Conservation (phyloP, 371 early-diverging fungal species). For the Parasitella parasitica region DNA sequence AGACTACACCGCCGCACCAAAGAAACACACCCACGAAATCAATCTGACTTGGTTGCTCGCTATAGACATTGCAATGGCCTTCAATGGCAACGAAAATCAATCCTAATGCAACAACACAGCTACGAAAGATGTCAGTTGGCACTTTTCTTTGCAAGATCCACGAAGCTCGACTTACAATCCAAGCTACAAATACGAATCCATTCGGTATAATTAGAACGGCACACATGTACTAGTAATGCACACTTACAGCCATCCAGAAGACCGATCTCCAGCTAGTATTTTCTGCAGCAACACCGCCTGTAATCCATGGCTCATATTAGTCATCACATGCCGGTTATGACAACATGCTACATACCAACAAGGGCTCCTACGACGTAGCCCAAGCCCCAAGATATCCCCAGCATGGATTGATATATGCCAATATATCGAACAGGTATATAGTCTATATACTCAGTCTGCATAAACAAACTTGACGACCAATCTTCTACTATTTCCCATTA, state of each 20-base stretch:
- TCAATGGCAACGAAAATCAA: constrained; percentile 26
- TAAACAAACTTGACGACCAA: neutral
- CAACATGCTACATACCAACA: constrained; percentile 30
- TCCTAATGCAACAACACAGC: constrained; percentile 23
- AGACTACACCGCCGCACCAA: constrained; percentile 31
- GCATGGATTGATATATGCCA: constrained; percentile 51
- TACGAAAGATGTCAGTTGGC: neutral
- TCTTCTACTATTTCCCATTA: neutral
- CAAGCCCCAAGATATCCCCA: constrained; percentile 56
- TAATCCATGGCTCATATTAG: neutral
- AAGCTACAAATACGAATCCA: constrained; percentile 15
- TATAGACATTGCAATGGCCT: constrained; percentile 5
- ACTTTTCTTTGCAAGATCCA: neutral
- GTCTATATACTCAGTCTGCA: constrained; percentile 15
- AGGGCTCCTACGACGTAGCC: constrained; percentile 61
- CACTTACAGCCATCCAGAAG: constrained; percentile 45
- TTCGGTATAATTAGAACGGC: neutral
- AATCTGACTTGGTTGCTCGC: constrained; percentile 3
- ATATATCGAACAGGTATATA: constrained; percentile 60
- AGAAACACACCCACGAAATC: constrained; percentile 33
- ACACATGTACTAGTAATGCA: neutral
- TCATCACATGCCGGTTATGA: neutral
- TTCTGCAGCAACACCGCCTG: constrained; percentile 34
- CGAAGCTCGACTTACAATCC: constrained; percentile 39
- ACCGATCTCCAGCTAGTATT: constrained; percentile 39